Conservation (phyloP, 1,284 basidiomycete genomes). For the Naganishia cerealis region DNA sequence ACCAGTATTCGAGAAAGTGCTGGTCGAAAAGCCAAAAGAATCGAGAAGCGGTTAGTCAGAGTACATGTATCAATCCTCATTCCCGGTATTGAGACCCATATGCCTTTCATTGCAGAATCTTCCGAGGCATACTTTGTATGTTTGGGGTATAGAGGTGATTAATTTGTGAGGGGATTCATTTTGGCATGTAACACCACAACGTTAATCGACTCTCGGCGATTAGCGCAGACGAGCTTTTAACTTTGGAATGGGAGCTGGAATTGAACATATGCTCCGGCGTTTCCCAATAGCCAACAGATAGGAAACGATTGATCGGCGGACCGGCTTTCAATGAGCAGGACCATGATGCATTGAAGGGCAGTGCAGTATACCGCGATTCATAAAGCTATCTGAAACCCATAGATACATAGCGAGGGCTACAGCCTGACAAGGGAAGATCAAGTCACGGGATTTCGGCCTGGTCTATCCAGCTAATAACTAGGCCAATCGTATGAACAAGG, state of each 20-base stretch:
- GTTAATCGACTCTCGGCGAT: too few relatives aligned
- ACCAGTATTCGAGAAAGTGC: constrained; percentile 47
- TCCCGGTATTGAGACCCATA: neutral
- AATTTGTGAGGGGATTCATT: neutral
- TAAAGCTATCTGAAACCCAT: neutral
- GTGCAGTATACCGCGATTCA: neutral
- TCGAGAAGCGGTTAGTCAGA: constrained; percentile 44
- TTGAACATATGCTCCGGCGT: too few relatives aligned
- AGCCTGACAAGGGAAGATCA: neutral
- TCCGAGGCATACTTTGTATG: constrained; percentile 54
- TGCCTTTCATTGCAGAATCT: constrained; percentile 41
- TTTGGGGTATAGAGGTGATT: constrained; percentile 48
- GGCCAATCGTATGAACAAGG: constrained; percentile 3
- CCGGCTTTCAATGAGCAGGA: too few relatives aligned
- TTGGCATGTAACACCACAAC: neutral
- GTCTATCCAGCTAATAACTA: neutral
- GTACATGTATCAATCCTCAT: neutral
- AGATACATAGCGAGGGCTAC: neutral
- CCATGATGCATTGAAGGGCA: too few relatives aligned
- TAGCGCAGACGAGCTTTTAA: too few relatives aligned
- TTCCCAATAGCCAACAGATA: too few relatives aligned
- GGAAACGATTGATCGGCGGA: too few relatives aligned
- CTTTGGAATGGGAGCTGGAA: too few relatives aligned
- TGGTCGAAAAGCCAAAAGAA: constrained; percentile 50
- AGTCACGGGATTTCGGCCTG: neutral